Evolutionary conservation across 345 rosid genomes (phyloP).

Genomic region (Pistacia atlantica): DNA sequence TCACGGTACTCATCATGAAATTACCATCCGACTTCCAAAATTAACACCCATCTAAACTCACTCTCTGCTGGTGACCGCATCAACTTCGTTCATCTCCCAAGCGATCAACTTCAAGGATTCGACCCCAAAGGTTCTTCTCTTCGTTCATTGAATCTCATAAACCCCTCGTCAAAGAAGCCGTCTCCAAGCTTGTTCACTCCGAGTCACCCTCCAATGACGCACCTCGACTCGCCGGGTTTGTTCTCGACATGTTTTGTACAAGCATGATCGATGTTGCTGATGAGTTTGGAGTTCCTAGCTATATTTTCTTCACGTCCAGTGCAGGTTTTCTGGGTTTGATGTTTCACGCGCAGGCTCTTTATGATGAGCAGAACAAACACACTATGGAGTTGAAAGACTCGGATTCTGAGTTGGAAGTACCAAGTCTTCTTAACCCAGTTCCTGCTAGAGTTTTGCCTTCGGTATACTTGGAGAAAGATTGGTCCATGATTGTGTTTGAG

Average conservation of each 20-base stretch:
- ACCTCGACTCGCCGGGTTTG: constrained; percentile 45
- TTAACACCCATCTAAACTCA: not conserved
- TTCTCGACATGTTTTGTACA: constrained; percentile 60
- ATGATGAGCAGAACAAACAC: constrained; percentile 17
- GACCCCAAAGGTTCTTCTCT: not conserved
- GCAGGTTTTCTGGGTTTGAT: constrained; percentile 40
- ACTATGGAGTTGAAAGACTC: constrained; percentile 22
- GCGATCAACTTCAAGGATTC: not conserved
- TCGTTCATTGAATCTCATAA: constrained; percentile 21
- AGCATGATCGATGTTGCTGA: constrained; percentile 51
- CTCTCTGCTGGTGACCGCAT: constrained; percentile 20
- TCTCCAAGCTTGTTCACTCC: constrained; percentile 12
- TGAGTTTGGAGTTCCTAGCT: constrained; percentile 45
- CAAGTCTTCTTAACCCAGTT: constrained; percentile 32
- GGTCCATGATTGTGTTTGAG: not conserved
- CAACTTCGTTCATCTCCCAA: constrained; percentile 4
- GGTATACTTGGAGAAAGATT: not conserved
- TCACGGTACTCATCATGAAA: constrained; percentile 13
- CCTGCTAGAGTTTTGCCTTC: constrained; percentile 35
- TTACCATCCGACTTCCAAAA: not conserved
- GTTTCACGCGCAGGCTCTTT: constrained; percentile 14
- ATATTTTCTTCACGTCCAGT: constrained; percentile 47
- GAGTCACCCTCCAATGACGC: constrained; percentile 18
- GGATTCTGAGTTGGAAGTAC: constrained; percentile 28
- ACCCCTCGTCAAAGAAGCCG: constrained; percentile 36